Percentiles rank a stretch among this genome's conserved stretches.
phyloP scores from a whole-genome alignment of 345 rosid genomes.

The Erodium maritimum region DNA sequence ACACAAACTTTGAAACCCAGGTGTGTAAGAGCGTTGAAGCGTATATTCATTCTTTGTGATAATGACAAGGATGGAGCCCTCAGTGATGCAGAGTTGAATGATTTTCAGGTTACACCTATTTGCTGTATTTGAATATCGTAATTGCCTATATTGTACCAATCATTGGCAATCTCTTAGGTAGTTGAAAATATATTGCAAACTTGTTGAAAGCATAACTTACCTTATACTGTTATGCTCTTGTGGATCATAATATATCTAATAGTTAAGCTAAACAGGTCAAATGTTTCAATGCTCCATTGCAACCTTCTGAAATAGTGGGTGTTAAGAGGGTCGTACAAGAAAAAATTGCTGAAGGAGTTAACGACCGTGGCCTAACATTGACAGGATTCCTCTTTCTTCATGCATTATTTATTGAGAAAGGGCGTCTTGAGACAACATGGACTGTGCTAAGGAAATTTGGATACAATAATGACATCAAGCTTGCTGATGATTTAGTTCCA shows the following conservation, averaged over 20 bases:
- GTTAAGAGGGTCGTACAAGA: conserved; percentile 77
- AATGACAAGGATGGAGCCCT: conserved; percentile 74
- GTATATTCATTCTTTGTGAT: conserved; percentile 68
- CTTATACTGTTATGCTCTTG: no score
- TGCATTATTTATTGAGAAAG: conserved; percentile 70
- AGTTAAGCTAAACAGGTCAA: conserved; percentile 34
- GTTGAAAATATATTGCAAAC: no score
- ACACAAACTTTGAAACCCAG: conserved; percentile 52
- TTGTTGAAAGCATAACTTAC: no score
- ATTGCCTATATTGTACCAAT: no score
- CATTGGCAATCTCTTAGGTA: conserved; percentile 2
- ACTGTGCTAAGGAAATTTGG: conserved; percentile 73
- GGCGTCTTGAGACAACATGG: conserved; percentile 78
- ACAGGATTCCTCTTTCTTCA: conserved; percentile 64
- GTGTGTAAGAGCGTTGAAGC: conserved; percentile 59
- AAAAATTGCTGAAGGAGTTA: conserved; percentile 64
- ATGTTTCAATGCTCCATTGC: conserved; percentile 64
- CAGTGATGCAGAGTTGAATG: conserved; percentile 68
- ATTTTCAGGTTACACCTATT: conserved; percentile 45
- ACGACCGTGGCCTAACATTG: conserved; percentile 65
- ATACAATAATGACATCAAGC: conserved; percentile 49
- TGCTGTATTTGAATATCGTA: no score
- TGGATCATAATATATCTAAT: no score
- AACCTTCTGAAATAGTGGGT: conserved; percentile 61
- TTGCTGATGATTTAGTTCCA: conserved; percentile 48